These are phyloP conservation scores for Phaffia tasmanica DNA, from an alignment of 768 basidiomycete species.

Conservation along the genomic window DNA sequence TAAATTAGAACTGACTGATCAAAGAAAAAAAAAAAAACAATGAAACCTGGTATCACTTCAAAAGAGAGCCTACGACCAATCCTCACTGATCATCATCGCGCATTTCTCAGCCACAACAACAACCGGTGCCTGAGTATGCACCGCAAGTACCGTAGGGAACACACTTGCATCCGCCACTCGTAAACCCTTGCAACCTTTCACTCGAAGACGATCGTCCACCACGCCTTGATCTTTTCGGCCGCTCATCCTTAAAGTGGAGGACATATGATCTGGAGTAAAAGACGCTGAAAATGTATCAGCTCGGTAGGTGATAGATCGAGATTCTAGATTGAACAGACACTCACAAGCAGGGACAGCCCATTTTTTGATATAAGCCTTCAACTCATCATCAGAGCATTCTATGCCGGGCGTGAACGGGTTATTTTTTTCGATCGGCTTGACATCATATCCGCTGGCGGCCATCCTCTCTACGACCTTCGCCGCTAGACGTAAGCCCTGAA, in stretches of 20 bases:
- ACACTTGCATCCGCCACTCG: slow-evolving; percentile 25
- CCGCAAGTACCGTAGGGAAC: slow-evolving; percentile 18
- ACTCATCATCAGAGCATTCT: slow-evolving; percentile 12
- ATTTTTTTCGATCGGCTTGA: slow-evolving; percentile 20
- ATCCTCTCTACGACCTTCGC: slow-evolving; percentile 15
- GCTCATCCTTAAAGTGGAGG: slow-evolving; percentile 4
- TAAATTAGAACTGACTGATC: neutral
- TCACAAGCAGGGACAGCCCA: slow-evolving; percentile 16
- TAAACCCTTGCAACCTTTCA: slow-evolving; percentile 10
- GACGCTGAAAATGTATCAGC: neutral
- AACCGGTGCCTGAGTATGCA: slow-evolving; percentile 22
- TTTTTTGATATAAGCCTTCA: slow-evolving; percentile 17
- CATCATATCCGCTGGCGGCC: slow-evolving; percentile 13
- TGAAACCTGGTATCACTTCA: neutral
- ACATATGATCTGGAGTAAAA: slow-evolving; percentile 8
- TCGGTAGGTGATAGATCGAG: neutral
- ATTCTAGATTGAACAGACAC: neutral
- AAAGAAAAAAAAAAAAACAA: too few relatives aligned
- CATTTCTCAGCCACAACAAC: slow-evolving; percentile 24
- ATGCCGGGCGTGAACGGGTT: slow-evolving; percentile 12
- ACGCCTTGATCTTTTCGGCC: slow-evolving; percentile 12
- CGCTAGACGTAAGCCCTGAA: slow-evolving; percentile 21
- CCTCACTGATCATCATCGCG: slow-evolving; percentile 12
- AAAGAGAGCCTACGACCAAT: neutral
- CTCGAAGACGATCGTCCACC: slow-evolving; percentile 19